Base-by-base conservation (phyloP, 2,329 filamentous ascomycete species). In the Nothophaeocryptopus gaeumannii region DNA sequence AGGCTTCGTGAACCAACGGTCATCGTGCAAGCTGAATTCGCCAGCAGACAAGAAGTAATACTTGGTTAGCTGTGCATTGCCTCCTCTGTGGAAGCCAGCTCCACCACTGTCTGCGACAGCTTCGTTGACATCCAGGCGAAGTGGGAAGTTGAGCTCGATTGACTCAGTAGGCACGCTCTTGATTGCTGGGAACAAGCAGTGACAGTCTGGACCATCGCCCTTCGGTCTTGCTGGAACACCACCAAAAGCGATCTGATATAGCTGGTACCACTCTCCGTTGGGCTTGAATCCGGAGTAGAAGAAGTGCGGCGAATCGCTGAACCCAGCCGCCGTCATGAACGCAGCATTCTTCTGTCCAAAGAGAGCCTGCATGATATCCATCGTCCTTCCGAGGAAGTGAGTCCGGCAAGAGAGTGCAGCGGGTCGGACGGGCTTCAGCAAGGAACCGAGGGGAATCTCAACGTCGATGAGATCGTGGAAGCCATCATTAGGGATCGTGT, bases 261-360 rank as follows among this genome's bases (percentile, higher is more conserved):
- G 67, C 45, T 75, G 72, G 32, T 61, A 62, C 61, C 66, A 77
- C 16, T 74, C 72, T 1, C 70, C 70, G 32, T 65, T 71, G 0
- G 72, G 64, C 36, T 55, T 69, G 56, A 76, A 77, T 1, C 65
- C 70, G 1, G 58, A 59, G 45, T 62, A 62, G 58, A 62, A 62
- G 48, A 62, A 62, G 47, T 62, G 60, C 15, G 60, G 60, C 12
- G 50, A 56, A 33, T 62, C 60, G 31, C 56, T 59, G 42, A 61
- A 62, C 8, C 60, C 60, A 11, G 58, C 60, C 1, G 60, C 60
- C 1, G 60, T 62, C 58, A 62, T 61, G 46, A 59, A 62, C 2
- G 60, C 56, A 8, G 53, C 50, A 45, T 61, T 57, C 50, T 60
- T 60, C 31, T 62, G 60, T 9, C 60, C 60, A 26, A 62, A 62